Percentiles rank a stretch among this genome's conserved stretches.
Conservation (phyloP, 2,329 filamentous ascomycete species). For the Dothiorella sarmentorum region DNA sequence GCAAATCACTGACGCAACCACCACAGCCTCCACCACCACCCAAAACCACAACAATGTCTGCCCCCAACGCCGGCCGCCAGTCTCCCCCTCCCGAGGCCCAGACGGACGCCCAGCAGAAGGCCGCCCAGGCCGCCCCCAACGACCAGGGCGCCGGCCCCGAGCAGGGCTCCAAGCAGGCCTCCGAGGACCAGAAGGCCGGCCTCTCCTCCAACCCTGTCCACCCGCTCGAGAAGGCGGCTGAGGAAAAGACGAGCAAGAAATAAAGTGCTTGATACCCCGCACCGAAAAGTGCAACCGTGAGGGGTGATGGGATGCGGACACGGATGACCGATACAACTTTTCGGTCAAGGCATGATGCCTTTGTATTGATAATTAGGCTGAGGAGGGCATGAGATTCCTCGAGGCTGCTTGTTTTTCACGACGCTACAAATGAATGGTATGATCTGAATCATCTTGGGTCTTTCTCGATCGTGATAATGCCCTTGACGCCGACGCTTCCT, state of each 20-base stretch:
- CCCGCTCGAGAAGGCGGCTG: conserved; percentile 57
- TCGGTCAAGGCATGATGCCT: neutral
- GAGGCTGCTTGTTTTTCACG: neutral
- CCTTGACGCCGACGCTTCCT: neutral
- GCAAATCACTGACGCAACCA: no score
- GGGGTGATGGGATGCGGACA: neutral
- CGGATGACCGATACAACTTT: no score
- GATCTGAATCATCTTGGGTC: neutral
- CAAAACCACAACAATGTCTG: conserved; percentile 58
- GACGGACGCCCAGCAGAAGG: conserved; percentile 60
- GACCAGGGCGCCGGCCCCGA: conserved; percentile 47
- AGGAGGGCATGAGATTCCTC: neutral
- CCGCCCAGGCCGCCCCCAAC: conserved; percentile 56
- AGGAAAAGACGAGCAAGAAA: conserved; percentile 60
- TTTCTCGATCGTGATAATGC: neutral
- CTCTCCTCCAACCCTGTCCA: conserved; percentile 65
- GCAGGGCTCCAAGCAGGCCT: conserved; percentile 47
- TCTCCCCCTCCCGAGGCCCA: conserved; percentile 73
- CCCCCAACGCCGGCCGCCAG: conserved; percentile 64
- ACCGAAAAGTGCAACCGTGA: neutral
- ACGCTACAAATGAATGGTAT: neutral
- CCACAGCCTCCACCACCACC: conserved; percentile 23
- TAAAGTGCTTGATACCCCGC: conserved; percentile 3
- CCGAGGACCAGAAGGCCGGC: conserved; percentile 46
- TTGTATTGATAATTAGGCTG: neutral